These are phyloP conservation scores for Agaricales sp. DNA, from an alignment of 1,284 basidiomycete species.

Conservation along the genomic window DNA sequence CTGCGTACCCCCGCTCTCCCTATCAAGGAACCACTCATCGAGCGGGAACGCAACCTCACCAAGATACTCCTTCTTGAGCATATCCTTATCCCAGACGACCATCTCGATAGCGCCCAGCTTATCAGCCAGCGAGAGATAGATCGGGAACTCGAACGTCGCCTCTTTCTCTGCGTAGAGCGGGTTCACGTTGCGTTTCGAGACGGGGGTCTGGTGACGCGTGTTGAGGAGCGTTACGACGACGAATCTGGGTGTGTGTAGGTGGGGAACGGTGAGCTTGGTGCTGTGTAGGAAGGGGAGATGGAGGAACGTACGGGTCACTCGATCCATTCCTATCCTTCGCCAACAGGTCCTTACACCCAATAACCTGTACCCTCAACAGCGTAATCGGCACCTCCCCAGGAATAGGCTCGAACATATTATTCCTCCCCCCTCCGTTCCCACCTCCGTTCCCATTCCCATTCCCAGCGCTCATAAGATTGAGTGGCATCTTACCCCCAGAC, in stretches of 20 bases:
- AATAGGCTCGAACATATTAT: slow-evolving; percentile 27
- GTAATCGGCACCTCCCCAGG: slow-evolving; percentile 59
- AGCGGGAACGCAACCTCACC: slow-evolving; percentile 77
- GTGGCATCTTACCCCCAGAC: neutral
- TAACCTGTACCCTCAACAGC: slow-evolving; percentile 52
- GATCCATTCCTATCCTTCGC: slow-evolving; percentile 54
- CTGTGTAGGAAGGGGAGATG: too few species aligned
- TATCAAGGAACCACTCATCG: slow-evolving; percentile 65
- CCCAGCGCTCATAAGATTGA: slow-evolving; percentile 10
- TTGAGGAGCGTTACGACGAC: slow-evolving; percentile 62
- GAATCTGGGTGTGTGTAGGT: slow-evolving; percentile 40
- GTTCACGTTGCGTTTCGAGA: slow-evolving; percentile 71
- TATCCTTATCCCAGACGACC: slow-evolving; percentile 91
- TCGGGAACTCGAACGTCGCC: slow-evolving; percentile 81
- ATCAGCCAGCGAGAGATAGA: slow-evolving; percentile 68
- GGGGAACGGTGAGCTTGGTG: too few species aligned
- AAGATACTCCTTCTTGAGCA: slow-evolving; percentile 84
- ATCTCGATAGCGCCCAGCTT: slow-evolving; percentile 73
- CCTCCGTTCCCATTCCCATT: neutral
- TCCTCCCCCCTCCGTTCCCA: neutral
- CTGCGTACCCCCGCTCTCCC: slow-evolving; percentile 24
- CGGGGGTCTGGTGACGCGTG: slow-evolving; percentile 66
- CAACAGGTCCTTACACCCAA: slow-evolving; percentile 49
- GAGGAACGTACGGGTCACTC: slow-evolving; percentile 61
- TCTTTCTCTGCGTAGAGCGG: slow-evolving; percentile 64